These are phyloP conservation scores for Sugiyamaella japonica DNA, from an alignment of 1,139 yeast genomes.

Conservation along the genomic window DNA sequence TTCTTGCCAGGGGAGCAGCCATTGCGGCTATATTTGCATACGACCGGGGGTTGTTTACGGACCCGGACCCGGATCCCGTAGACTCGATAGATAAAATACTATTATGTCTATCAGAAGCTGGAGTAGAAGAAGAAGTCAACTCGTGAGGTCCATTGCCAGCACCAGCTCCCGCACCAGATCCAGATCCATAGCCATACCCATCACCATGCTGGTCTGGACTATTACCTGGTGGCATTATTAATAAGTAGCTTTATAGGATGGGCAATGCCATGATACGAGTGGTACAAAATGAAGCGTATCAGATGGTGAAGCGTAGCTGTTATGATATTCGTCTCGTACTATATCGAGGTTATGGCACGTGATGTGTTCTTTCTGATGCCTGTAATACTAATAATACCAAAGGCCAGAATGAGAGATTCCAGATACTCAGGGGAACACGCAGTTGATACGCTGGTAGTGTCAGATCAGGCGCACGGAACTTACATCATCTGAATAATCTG, in stretches of 20 bases:
- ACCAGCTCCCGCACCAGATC: neutral
- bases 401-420: too few species aligned
- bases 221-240: neutral
- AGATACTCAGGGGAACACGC: too few species aligned
- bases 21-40: constrained; percentile 33
- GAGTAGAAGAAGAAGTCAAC: constrained; percentile 1
- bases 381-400: too few species aligned
- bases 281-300: too few species aligned
- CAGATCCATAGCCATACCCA: too few species aligned
- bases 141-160: neutral
- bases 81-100: constrained; percentile 1
- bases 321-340: too few species aligned
- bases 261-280: neutral
- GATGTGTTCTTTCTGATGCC: too few species aligned
- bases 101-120: constrained; percentile 9
- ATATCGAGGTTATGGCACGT: too few species aligned
- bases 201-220: neutral
- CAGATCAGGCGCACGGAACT: neutral
- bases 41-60: neutral
- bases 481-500: neutral
- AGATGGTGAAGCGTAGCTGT: too few species aligned
- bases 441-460: neutral
- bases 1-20: constrained; percentile 36
- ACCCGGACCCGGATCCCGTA: neutral
- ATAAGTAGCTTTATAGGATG: neutral